A percentile compares a stretch with the other conserved stretches of the same genome.
Conservation (phyloP, 2,329 filamentous ascomycete species). For the Aspergillus versicolor region DNA sequence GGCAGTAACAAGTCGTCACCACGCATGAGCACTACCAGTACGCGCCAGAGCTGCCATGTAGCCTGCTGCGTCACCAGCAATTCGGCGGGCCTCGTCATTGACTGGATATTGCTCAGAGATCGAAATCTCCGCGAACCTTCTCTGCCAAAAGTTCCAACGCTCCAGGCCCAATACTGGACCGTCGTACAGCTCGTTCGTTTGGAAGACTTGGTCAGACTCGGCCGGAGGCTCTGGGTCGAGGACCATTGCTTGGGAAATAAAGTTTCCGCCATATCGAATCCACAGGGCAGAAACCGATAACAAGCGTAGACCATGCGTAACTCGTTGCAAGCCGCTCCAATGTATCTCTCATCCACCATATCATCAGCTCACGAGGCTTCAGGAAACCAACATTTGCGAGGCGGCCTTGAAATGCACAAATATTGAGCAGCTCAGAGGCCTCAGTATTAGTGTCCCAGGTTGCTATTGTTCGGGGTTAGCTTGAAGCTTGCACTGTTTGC, state of each 20-base stretch:
- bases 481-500: background rate
- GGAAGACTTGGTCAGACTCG: background rate
- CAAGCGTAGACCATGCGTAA: background rate
- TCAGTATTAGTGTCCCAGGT: background rate
- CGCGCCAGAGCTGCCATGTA: background rate
- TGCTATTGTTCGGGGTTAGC: background rate
- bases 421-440: background rate
- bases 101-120: background rate
- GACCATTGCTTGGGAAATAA: background rate
- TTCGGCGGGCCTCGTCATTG: background rate
- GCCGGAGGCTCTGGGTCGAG: background rate
- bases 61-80: background rate
- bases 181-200: background rate
- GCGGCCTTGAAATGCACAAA: background rate
- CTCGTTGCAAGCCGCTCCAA: background rate
- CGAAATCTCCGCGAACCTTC: background rate
- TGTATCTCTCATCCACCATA: background rate
- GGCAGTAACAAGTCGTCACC: too few species aligned
- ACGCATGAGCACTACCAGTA: background rate
- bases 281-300: background rate
- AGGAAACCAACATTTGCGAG: background rate
- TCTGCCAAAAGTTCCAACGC: background rate
- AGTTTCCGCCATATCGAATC: background rate
- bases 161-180: background rate
- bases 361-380: background rate